Conservation (phyloP, 805 yeast genomes). For the Danielia oregonensis region DNA sequence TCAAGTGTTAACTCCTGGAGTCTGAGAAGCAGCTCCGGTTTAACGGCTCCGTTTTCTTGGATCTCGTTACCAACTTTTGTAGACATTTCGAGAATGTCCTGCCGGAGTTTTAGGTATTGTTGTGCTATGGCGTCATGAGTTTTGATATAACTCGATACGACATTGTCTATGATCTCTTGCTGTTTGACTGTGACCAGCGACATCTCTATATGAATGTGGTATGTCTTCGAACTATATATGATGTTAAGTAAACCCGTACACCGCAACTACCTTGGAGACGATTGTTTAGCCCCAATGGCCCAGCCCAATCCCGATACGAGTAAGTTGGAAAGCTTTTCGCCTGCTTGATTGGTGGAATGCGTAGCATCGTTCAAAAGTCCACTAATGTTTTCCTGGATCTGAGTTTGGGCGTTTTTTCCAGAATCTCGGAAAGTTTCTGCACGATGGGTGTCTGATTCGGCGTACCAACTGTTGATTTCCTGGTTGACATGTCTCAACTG, state of each 20-base stretch:
- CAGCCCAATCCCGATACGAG: constrained; percentile 57
- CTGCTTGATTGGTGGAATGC: constrained; percentile 27
- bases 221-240: too few species aligned
- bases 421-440: constrained; percentile 9
- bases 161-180: constrained; percentile 30
- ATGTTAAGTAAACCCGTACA: too few species aligned
- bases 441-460: constrained; percentile 11
- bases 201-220: too few species aligned
- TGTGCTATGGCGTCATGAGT: constrained; percentile 30
- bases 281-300: constrained; percentile 67
- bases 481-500: constrained; percentile 58
- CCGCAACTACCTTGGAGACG: constrained; percentile 54
- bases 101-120: constrained; percentile 32
- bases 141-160: constrained; percentile 25
- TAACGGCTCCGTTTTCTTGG: constrained; percentile 4
- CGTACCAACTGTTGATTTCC: constrained; percentile 24
- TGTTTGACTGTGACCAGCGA: constrained; percentile 29
- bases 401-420: constrained; percentile 13
- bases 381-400: constrained; percentile 18
- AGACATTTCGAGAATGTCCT: constrained; percentile 23
- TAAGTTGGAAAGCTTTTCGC: constrained; percentile 47
- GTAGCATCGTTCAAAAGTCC: constrained; percentile 30
- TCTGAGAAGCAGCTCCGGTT: constrained; percentile 11
- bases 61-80: constrained; percentile 8
- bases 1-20: constrained; percentile 25